These are phyloP conservation scores for Aquilaria malaccensis DNA, from an alignment of 345 rosid genomes.

Conservation along the genomic window DNA sequence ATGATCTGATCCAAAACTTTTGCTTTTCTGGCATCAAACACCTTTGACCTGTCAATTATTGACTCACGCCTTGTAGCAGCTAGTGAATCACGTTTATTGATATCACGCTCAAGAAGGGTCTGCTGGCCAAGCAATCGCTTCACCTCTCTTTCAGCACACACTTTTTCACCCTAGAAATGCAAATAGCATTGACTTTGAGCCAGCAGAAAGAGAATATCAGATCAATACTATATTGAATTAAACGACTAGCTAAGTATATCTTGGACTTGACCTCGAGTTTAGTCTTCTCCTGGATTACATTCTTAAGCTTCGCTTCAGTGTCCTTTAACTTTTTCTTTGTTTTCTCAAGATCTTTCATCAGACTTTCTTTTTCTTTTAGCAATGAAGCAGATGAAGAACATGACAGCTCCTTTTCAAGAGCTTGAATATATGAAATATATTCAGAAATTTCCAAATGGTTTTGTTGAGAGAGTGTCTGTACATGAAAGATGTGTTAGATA, in stretches of 20 bases:
- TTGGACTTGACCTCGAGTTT: slow-evolving; percentile 70
- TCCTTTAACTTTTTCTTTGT: slow-evolving; percentile 71
- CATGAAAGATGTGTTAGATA: slow-evolving; percentile 10
- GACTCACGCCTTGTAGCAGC: slow-evolving; percentile 79
- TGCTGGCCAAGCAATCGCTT: slow-evolving; percentile 67
- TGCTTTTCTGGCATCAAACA: slow-evolving; percentile 34
- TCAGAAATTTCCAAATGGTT: slow-evolving; percentile 48
- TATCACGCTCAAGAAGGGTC: slow-evolving; percentile 76
- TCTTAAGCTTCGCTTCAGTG: slow-evolving; percentile 77
- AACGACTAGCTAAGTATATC: slow-evolving; percentile 5
- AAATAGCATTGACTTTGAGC: not conserved
- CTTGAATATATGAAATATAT: slow-evolving; percentile 46
- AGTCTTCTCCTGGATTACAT: slow-evolving; percentile 85
- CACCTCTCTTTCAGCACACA: slow-evolving; percentile 73
- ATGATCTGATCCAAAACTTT: slow-evolving; percentile 39
- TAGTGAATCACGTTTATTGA: slow-evolving; percentile 70
- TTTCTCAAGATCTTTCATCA: slow-evolving; percentile 87
- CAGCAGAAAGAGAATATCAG: not conserved
- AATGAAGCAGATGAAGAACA: slow-evolving; percentile 48
- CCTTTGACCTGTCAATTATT: slow-evolving; percentile 40
- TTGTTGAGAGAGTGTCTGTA: slow-evolving; percentile 50
- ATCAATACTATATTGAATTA: not conserved
- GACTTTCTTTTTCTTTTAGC: slow-evolving; percentile 69
- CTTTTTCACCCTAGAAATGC: slow-evolving; percentile 67
- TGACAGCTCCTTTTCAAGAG: slow-evolving; percentile 66